phyloP scores from a whole-genome alignment of 108 stramenopile species.

The Pseudonitzschia multiseries region DNA sequence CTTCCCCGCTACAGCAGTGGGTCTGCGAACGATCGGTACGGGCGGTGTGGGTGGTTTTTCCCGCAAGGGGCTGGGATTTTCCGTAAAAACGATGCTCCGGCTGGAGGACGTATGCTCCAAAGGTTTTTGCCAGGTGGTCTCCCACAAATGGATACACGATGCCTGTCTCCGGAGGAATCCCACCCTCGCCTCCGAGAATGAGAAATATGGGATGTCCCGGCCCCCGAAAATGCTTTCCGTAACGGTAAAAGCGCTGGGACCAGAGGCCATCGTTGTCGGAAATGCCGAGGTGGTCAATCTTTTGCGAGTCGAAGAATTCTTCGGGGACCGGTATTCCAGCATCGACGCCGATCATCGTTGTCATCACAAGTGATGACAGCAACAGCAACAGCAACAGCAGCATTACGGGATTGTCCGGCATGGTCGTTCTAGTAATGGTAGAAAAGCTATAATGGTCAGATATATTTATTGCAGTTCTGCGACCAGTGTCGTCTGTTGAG shows the following conservation, averaged over 20 bases:
- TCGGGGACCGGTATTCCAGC: conserved; percentile 32
- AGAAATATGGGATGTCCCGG: conserved; percentile 82
- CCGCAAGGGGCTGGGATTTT: conserved; percentile 50
- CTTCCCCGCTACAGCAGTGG: not conserved
- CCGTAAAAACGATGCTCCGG: conserved; percentile 89
- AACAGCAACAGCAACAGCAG: too few relatives aligned
- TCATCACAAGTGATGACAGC: not conserved
- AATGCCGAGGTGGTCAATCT: conserved; percentile 29
- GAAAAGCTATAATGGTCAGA: too few relatives aligned
- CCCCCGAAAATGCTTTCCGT: conserved; percentile 55
- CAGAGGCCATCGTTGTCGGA: conserved; percentile 26
- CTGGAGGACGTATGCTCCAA: conserved; percentile 64
- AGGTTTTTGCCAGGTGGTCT: conserved; percentile 58
- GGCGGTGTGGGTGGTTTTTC: conserved; percentile 27
- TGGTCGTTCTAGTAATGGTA: not conserved
- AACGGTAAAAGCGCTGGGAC: conserved; percentile 73
- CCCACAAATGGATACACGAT: conserved; percentile 77
- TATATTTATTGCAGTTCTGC: too few relatives aligned
- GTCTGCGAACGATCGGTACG: not conserved
- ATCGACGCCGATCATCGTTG: not conserved
- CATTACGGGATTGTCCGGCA: not conserved
- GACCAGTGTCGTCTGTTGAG: too few relatives aligned
- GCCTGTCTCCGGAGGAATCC: conserved; percentile 47
- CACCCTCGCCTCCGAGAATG: conserved; percentile 81
- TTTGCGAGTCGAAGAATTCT: conserved; percentile 23